A percentile compares a stretch with the other conserved stretches of the same genome.
Conservation (phyloP, 371 early-diverging fungal genomes). For the Coelomomyces lativittatus region DNA sequence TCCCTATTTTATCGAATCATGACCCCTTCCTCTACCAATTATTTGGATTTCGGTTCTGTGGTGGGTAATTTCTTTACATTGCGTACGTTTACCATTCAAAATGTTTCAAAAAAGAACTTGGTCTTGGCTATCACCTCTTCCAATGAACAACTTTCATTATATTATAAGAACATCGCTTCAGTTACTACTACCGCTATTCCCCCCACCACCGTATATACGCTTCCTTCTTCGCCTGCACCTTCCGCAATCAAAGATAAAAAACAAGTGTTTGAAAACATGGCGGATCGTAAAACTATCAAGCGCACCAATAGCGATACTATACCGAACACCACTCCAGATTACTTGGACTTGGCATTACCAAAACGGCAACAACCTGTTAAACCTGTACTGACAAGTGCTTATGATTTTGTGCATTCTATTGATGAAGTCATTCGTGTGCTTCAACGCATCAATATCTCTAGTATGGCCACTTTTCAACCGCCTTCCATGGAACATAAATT, state of each 20-base stretch:
- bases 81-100: slow-evolving; percentile 65
- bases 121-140: slow-evolving; percentile 46
- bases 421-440: slow-evolving; percentile 42
- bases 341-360: background rate
- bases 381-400: background rate
- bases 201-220: no score
- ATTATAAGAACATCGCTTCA: slow-evolving; percentile 7
- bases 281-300: background rate
- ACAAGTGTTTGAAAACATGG: background rate
- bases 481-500: slow-evolving; percentile 59
- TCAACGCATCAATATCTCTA: slow-evolving; percentile 42
- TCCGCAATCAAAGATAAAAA: background rate
- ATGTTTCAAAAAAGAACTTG: slow-evolving; percentile 46
- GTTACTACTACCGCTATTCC: background rate
- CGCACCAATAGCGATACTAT: background rate
- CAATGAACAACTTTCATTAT: slow-evolving; percentile 46
- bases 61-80: slow-evolving; percentile 63
- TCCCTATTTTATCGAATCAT: slow-evolving; percentile 84
- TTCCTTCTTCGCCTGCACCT: background rate
- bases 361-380: background rate
- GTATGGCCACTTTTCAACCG: slow-evolving; percentile 54
- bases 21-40: slow-evolving; percentile 74
- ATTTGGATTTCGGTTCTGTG: slow-evolving; percentile 70
- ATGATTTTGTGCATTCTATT: slow-evolving; percentile 4
- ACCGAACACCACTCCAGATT: slow-evolving; percentile 1